Evolutionary conservation across 345 rosid species (phyloP), one percentile per base, ranked within the genome.

Genomic region (Passiflora organensis): DNA sequence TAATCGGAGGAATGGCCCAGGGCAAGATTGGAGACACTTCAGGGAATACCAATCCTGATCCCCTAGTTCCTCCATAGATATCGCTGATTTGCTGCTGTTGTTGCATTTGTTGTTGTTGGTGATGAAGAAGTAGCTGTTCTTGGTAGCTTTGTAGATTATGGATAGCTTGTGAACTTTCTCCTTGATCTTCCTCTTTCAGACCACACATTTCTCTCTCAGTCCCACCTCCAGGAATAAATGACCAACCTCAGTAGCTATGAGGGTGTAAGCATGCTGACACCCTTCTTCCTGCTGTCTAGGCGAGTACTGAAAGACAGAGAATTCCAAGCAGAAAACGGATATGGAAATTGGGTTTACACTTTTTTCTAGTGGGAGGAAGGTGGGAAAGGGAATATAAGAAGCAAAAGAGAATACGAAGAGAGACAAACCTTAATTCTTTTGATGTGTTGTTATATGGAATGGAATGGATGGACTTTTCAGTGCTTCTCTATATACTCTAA

Each of bases 171-270:
- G 87, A 79, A 72, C 80, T 81, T 53, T 84, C 82, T 41, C 75
- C 83, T 59, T 74, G 80, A 56, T 77, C 74, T 63, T 73, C 97
- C 70, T 86, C 90, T 73, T 83, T 81, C 71, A 81, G 64, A 50
- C 79, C 82, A 44, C 87, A 75, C 85, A 81, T 62, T 2, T 75
- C 64, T 44, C 74, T 63, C 34, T 46, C 43, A 65, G 45, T 58
- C 36, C 48, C 37, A 14, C 20, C 62, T 52, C 37, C 10, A 22
- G 17, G 9, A 51, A 32, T 62, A 19, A n/a, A n/a, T n/a, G n/a
- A n/a, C n/a, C n/a, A n/a, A n/a, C n/a, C n/a, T n/a, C n/a, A n/a
- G n/a, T 24, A 18, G 42, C 21, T 32, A 48, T 44, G 49, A 51
- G 37, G 62, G 20, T 25, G 56, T 52, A 61, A 47, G 59, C 66